Conservation (phyloP, 2,329 filamentous ascomycete species). For the Aspergillus oerlinghausenensis region DNA sequence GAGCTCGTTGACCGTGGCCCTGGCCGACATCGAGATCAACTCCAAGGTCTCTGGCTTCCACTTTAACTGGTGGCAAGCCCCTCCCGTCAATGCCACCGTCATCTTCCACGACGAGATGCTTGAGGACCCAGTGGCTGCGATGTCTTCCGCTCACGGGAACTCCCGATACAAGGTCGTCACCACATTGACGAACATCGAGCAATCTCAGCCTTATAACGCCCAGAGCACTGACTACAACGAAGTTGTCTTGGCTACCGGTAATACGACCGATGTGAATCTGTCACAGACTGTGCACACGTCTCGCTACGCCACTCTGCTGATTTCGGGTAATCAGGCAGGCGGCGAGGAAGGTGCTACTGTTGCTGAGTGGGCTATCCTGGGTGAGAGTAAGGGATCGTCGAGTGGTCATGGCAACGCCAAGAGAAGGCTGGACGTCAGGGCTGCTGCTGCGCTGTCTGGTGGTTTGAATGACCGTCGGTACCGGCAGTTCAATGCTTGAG, state of each 20-base stretch:
- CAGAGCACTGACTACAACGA: constrained; percentile 26
- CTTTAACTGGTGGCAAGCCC: constrained; percentile 58
- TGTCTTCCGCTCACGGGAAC: neutral
- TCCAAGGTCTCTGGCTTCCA: constrained; percentile 41
- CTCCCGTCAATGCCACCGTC: constrained; percentile 51
- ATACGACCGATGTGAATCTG: constrained; percentile 40
- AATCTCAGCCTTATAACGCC: constrained; percentile 37
- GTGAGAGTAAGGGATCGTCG: constrained; percentile 4
- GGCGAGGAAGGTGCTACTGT: constrained; percentile 44
- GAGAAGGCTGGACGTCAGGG: constrained; percentile 13
- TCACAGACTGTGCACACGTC: constrained; percentile 29
- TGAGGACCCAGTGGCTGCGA: constrained; percentile 8
- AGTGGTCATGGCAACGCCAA: neutral
- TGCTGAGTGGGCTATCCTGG: constrained; percentile 45
- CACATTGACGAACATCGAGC: constrained; percentile 25
- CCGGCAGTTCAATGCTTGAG: neutral
- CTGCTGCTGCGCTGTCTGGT: constrained; percentile 5
- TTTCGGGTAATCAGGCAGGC: constrained; percentile 41
- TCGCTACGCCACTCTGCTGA: constrained; percentile 40
- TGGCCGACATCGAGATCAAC: constrained; percentile 38
- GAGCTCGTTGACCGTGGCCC: constrained; percentile 54
- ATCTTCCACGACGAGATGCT: constrained; percentile 50
- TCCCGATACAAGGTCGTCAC: constrained; percentile 20
- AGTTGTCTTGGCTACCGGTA: constrained; percentile 36
- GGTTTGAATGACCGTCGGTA: neutral